A percentile compares a stretch with the other conserved stretches of the same genome.
These are phyloP conservation scores for Phylloporus sp. DNA, from an alignment of 1,284 basidiomycete genomes.

Conservation along the genomic window DNA sequence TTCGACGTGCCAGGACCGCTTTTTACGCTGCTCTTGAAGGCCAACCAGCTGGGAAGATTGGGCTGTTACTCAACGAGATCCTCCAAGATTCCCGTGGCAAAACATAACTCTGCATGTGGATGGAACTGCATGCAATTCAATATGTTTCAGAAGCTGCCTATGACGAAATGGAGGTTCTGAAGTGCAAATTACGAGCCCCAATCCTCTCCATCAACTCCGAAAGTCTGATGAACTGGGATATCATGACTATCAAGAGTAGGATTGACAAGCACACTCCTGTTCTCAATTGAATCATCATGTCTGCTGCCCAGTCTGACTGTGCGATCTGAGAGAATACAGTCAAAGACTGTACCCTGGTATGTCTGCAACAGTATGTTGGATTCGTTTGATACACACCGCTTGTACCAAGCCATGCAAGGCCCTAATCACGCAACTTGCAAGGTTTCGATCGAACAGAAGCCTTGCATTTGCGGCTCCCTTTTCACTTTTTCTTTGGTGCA, in stretches of 20 bases:
- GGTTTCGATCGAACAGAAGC: neutral
- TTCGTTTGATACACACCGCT: too few relatives aligned
- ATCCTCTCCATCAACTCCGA: too few relatives aligned
- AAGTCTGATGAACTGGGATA: too few relatives aligned
- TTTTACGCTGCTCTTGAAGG: neutral
- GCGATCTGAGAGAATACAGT: too few relatives aligned
- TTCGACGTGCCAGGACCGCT: neutral
- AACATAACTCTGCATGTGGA: neutral
- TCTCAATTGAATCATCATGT: too few relatives aligned
- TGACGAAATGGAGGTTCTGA: neutral
- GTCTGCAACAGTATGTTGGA: too few relatives aligned
- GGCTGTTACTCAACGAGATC: neutral
- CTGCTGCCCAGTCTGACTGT: too few relatives aligned
- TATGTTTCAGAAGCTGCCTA: neutral
- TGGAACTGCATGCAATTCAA: neutral
- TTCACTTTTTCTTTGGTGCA: neutral
- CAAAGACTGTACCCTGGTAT: too few relatives aligned
- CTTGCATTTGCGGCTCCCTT: neutral
- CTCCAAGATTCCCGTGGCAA: neutral
- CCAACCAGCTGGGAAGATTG: neutral
- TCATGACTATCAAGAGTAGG: too few relatives aligned
- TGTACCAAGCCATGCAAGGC: too few relatives aligned
- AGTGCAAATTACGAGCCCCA: too few relatives aligned
- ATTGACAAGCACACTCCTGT: too few relatives aligned
- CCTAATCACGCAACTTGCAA: neutral